Base-by-base conservation (phyloP, 1,139 yeast species). In the Ogataea hybrid region DNA sequence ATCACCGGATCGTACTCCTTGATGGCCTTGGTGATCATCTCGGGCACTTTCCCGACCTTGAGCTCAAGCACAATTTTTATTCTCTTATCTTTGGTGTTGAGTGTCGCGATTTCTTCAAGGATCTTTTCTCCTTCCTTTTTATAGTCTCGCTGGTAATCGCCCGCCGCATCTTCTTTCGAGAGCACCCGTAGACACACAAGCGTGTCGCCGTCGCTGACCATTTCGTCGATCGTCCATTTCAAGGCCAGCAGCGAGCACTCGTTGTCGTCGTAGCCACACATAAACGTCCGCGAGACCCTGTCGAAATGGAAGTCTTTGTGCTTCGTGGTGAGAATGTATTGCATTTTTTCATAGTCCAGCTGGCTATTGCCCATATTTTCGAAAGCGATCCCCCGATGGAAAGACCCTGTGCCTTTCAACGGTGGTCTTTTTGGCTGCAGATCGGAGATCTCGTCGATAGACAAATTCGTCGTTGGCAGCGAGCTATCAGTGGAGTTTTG, bases 211-310 rank as follows among this genome's bases (percentile, higher is more conserved):
- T 80, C 75, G 28, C 73, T 71, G 10, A 76, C 69, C 67, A 82
- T 69, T 52, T 82, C 83, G 43, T 79, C 82, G 44, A 83, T 67
- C 8, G 82, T 65, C 89, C 89, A 83, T 46, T 72, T 77, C 21
- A 82, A 65, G 2, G 88, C 87, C 37, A 70, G 69, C 22, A 76
- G 63, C 8, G 84, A 77, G 53, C 79, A 81, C 21, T 64, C 63
- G 49, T 79, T 81, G 32, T 72, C 72, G 56, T 79, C 81, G 50
- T n/a, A n/a, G n/a, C n/a, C n/a, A n/a, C n/a, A n/a, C n/a, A n/a
- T n/a, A n/a, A n/a, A n/a, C n/a, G n/a, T n/a, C n/a, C n/a, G n/a
- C n/a, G n/a, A n/a, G n/a, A n/a, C n/a, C n/a, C n/a, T n/a, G n/a
- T n/a, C n/a, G n/a, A n/a, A n/a, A n/a, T n/a, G n/a, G n/a, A n/a